phyloP scores from a whole-genome alignment of 2,329 filamentous ascomycete genomes.

The Fusarium humuli region DNA sequence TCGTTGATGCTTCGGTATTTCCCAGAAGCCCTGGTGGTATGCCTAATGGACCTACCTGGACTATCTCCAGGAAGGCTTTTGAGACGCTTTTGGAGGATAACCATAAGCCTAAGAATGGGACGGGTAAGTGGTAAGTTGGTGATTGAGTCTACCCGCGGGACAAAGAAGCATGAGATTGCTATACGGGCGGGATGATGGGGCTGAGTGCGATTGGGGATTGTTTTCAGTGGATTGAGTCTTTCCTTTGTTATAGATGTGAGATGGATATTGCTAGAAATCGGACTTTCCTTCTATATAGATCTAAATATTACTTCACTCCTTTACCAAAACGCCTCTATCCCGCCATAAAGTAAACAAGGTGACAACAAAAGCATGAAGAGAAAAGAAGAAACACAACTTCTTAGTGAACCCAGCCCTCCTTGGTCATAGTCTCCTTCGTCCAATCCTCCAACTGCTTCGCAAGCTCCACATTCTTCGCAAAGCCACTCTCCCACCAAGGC shows the following conservation, averaged over 20 bases:
- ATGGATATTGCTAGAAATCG: not conserved
- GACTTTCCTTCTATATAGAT: not conserved
- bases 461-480: constrained; percentile 24
- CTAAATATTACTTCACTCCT: not conserved
- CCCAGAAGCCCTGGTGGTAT: constrained; percentile 9
- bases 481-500: constrained; percentile 23
- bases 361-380: too few species aligned
- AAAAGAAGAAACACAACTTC: not conserved
- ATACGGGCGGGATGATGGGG: not conserved
- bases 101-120: not conserved
- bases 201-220: accelerated
- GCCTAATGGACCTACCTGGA: constrained; percentile 10
- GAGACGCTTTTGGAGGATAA: constrained; percentile 6
- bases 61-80: constrained; percentile 18
- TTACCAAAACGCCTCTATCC: not conserved
- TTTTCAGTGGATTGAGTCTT: not conserved
- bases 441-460: constrained; percentile 31
- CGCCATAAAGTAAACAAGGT: not conserved
- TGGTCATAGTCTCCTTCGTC: constrained; percentile 26
- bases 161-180: too few species aligned
- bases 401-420: constrained; percentile 20
- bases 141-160: not conserved
- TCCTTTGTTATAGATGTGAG: not conserved
- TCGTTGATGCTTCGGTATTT: constrained; percentile 12
- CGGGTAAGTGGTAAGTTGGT: not conserved